phyloP scores from a whole-genome alignment of 306 rosid species.

The Vigna hirtella region DNA sequence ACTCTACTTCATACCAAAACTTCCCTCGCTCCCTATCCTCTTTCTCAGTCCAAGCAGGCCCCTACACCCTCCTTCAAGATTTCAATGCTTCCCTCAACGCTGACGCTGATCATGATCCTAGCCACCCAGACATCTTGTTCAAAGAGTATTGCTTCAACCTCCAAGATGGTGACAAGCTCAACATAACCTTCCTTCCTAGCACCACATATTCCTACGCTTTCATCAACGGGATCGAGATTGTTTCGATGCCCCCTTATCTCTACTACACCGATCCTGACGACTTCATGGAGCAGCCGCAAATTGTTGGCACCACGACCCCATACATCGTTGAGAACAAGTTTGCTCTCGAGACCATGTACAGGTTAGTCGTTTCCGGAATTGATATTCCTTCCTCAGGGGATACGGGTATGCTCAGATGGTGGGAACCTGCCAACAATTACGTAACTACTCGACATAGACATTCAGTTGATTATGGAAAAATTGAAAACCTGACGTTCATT shows the following conservation, averaged over 20 bases:
- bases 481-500: background rate
- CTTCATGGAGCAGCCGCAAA: background rate
- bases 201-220: background rate
- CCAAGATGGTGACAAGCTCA: background rate
- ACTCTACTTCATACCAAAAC: too few relatives aligned
- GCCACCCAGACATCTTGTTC: background rate
- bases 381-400: background rate
- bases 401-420: background rate
- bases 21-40: too few relatives aligned
- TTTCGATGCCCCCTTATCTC: slow-evolving; percentile 1
- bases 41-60: too few relatives aligned
- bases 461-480: accelerated
- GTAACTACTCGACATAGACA: background rate
- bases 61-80: too few relatives aligned
- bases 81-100: too few relatives aligned
- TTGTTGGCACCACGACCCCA: background rate
- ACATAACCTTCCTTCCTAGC: slow-evolving; percentile 4
- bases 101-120: background rate
- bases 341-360: background rate
- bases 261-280: background rate
- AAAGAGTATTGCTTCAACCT: slow-evolving; percentile 48
- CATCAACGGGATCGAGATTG: slow-evolving; percentile 2
- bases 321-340: background rate
- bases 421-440: background rate
- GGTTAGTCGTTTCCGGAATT: background rate